Conservation (phyloP, 805 yeast genomes). For the Kazachstania africana region DNA sequence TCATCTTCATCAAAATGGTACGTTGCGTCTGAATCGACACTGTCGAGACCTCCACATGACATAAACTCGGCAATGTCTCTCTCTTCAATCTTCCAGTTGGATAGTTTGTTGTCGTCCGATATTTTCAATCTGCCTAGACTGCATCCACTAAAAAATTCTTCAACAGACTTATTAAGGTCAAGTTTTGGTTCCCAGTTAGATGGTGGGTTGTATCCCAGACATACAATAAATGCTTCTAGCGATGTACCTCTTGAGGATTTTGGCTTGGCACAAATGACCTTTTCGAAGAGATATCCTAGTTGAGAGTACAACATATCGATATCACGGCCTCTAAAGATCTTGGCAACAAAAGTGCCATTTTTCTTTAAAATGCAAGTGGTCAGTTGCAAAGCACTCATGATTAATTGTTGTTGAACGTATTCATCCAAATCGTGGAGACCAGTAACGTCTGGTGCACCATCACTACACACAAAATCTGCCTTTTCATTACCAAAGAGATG, state of each 20-base stretch:
- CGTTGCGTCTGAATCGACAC: conserved; percentile 92
- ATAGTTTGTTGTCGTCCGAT: conserved; percentile 14
- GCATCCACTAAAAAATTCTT: conserved; percentile 65
- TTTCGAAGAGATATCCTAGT: conserved; percentile 71
- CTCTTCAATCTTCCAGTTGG: conserved; percentile 44
- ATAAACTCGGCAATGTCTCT: conserved; percentile 79
- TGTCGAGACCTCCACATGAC: conserved; percentile 87
- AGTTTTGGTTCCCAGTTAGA: conserved; percentile 69
- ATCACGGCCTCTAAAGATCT: conserved; percentile 92
- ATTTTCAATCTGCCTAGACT: conserved; percentile 9
- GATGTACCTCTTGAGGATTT: conserved; percentile 92
- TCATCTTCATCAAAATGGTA: conserved; percentile 33
- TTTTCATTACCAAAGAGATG: conserved; percentile 81
- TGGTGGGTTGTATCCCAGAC: conserved; percentile 78
- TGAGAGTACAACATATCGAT: conserved; percentile 91
- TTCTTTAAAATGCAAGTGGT: conserved; percentile 81
- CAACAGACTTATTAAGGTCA: conserved; percentile 50
- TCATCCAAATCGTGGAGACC: conserved; percentile 95
- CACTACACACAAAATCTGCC: conserved; percentile 93
- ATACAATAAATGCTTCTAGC: conserved; percentile 86
- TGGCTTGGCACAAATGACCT: conserved; percentile 91
- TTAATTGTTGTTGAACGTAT: conserved; percentile 89
- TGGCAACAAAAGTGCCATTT: conserved; percentile 92
- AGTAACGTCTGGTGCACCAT: conserved; percentile 98
- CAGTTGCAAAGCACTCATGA: conserved; percentile 80